phyloP scores from a whole-genome alignment of 2,329 filamentous ascomycete species.

The Penicillium sp. region DNA sequence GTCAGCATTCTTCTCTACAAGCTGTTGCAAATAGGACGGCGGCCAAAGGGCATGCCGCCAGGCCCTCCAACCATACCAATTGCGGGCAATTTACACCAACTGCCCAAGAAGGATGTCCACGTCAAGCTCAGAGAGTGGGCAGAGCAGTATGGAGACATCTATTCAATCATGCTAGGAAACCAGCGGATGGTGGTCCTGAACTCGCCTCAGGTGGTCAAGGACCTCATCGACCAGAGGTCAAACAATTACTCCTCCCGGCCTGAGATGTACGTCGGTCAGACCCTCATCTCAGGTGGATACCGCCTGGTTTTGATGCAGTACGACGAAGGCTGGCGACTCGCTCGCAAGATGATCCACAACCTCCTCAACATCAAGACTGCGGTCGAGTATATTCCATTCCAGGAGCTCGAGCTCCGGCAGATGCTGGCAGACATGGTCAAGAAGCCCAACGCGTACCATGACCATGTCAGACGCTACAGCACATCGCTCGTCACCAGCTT shows the following conservation, averaged over 20 bases:
- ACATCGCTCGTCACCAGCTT: not conserved
- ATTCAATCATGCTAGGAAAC: not conserved
- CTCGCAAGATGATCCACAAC: not conserved
- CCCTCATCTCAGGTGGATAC: not conserved
- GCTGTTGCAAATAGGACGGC: not conserved
- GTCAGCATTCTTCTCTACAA: too few species aligned
- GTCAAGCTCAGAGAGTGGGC: not conserved
- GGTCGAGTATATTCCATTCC: not conserved
- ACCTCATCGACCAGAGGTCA: not conserved
- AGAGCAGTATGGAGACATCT: not conserved
- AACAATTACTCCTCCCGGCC: not conserved
- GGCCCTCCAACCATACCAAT: not conserved
- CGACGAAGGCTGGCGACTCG: not conserved
- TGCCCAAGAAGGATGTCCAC: not conserved
- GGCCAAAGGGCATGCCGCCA: not conserved
- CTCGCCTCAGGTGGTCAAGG: not conserved
- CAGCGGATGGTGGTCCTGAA: not conserved
- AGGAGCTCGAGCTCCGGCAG: not conserved
- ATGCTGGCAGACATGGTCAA: not conserved
- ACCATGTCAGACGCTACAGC: not conserved
- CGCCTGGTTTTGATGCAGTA: not conserved
- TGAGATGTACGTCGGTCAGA: not conserved
- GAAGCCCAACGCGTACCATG: not conserved
- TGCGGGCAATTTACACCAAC: not conserved
- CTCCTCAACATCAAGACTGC: not conserved